Evolutionary conservation across 208 protist species (phyloP).

Genomic region (Naegleria lovaniensis): DNA sequence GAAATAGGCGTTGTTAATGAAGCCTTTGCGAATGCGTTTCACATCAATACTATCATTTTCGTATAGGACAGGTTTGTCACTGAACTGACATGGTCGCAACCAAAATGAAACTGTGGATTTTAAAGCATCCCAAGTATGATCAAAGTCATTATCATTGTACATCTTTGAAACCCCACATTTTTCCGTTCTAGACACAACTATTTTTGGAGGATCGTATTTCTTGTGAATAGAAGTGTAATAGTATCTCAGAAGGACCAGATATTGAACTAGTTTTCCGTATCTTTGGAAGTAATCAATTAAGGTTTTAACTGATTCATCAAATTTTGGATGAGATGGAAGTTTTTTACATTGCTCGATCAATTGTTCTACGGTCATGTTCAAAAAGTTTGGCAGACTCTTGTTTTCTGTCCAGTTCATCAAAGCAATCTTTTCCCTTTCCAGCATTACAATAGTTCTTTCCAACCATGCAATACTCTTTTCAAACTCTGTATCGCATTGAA

Average conservation of each 20-base stretch:
- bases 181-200: neutral
- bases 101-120: neutral
- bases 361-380: neutral
- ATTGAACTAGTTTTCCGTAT: neutral
- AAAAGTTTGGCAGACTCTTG: neutral
- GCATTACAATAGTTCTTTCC: neutral
- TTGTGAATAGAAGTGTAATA: neutral
- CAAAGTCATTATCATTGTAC: neutral
- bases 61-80: neutral
- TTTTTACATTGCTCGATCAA: neutral
- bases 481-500: neutral
- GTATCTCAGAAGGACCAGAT: neutral
- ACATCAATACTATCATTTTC: neutral
- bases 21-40: neutral
- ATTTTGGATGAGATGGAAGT: neutral
- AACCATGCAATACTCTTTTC: neutral
- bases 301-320: neutral
- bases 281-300: neutral
- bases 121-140: neutral
- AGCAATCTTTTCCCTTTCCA: neutral
- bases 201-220: neutral
- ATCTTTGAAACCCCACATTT: neutral
- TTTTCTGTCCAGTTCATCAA: neutral
- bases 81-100: neutral
- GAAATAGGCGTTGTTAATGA: neutral